phyloP scores from a whole-genome alignment of 2,329 filamentous ascomycete species.

The Neopestalotiopsis sp. region DNA sequence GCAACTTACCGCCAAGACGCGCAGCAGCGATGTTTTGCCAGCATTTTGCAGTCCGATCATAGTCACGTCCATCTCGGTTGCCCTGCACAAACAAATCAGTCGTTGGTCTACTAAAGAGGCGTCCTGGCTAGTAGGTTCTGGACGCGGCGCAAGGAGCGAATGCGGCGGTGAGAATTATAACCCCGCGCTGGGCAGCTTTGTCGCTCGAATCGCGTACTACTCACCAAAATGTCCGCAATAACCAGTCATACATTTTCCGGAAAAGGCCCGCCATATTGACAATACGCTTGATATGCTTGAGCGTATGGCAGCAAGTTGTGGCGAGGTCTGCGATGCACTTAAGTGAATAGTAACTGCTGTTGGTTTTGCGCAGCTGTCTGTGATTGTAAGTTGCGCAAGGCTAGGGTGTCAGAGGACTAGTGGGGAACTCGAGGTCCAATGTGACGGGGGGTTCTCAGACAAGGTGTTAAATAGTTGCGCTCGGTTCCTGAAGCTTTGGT shows the following conservation, averaged over 20 bases:
- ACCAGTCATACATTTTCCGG: slow-evolving; percentile 95
- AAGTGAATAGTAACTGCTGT: slow-evolving; percentile 12
- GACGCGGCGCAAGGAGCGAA: slow-evolving; percentile 17
- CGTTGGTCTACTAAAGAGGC: slow-evolving; percentile 18
- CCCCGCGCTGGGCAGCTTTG: slow-evolving; percentile 32
- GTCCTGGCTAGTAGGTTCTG: background rate
- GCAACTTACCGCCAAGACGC: slow-evolving; percentile 86
- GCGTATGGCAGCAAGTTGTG: slow-evolving; percentile 5
- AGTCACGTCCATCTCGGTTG: slow-evolving; percentile 99
- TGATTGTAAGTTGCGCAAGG: slow-evolving; percentile 19
- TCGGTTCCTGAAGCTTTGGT: slow-evolving; percentile 32
- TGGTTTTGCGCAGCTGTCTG: slow-evolving; percentile 19
- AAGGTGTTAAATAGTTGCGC: slow-evolving; percentile 46
- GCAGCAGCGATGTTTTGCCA: slow-evolving; percentile 92
- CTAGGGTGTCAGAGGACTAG: slow-evolving; percentile 19
- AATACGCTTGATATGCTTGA: background rate
- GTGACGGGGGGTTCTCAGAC: slow-evolving; percentile 33
- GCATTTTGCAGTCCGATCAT: slow-evolving; percentile 99
- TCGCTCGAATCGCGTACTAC: slow-evolving; percentile 48
- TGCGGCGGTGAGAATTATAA: slow-evolving; percentile 29
- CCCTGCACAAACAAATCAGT: slow-evolving; percentile 61
- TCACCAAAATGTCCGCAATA: slow-evolving; percentile 96
- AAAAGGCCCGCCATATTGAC: slow-evolving; percentile 86
- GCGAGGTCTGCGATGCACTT: background rate
- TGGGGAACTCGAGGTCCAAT: slow-evolving; percentile 18